Percentiles rank a stretch among this genome's conserved stretches.
phyloP scores from a whole-genome alignment of 805 yeast genomes.

The Starmera pachycereana region DNA sequence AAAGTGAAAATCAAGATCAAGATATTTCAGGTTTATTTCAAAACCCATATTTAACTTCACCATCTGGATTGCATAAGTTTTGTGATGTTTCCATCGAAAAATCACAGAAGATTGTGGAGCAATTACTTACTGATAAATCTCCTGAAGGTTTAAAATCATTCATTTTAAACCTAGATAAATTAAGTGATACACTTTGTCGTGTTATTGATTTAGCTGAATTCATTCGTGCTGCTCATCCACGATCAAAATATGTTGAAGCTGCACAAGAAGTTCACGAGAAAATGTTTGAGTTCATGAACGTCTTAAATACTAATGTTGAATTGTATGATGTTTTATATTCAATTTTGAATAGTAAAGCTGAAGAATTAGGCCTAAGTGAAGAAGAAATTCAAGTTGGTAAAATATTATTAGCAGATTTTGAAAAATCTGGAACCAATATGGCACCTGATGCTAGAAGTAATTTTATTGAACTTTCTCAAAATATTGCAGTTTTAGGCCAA shows the following conservation, averaged over 20 bases:
- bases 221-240: slow-evolving; percentile 81
- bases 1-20: slow-evolving; percentile 2
- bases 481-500: slow-evolving; percentile 75
- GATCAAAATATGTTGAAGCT: slow-evolving; percentile 53
- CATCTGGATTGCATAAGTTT: slow-evolving; percentile 62
- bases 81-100: slow-evolving; percentile 50
- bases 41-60: slow-evolving; percentile 58
- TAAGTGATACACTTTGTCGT: slow-evolving; percentile 82
- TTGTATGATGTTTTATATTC: slow-evolving; percentile 49
- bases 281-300: slow-evolving; percentile 90
- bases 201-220: slow-evolving; percentile 93
- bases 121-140: slow-evolving; percentile 40
- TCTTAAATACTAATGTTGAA: slow-evolving; percentile 73
- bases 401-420: slow-evolving; percentile 73
- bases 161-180: slow-evolving; percentile 62
- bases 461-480: slow-evolving; percentile 71
- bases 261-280: slow-evolving; percentile 84
- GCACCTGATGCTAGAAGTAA: slow-evolving; percentile 47
- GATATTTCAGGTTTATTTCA: slow-evolving; percentile 55
- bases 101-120: slow-evolving; percentile 52
- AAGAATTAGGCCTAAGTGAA: slow-evolving; percentile 30
- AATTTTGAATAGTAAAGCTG: slow-evolving; percentile 33
- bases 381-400: slow-evolving; percentile 83
- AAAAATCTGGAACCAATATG: slow-evolving; percentile 83
- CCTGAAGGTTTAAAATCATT: slow-evolving; percentile 36